Evolutionary conservation across 345 rosid species (phyloP), one percentile per base, ranked within the genome.

Genomic region (Firmiana major): DNA sequence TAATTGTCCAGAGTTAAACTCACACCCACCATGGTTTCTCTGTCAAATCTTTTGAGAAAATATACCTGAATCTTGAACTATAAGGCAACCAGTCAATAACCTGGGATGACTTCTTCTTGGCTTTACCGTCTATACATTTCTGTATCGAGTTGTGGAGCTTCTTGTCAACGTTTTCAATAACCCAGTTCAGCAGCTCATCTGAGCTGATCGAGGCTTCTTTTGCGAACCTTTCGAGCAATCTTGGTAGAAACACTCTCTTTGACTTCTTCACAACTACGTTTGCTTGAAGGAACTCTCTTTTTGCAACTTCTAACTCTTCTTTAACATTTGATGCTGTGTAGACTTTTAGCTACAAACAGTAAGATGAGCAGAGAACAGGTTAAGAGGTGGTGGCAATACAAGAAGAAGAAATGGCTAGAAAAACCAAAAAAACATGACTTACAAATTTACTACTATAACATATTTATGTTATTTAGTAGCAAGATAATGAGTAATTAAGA

Each of bases 71-170:
- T 74, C 85, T 93, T 79, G 95, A 84, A 60, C 84, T 89, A 75
- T 91, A 93, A 49, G 97, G 89, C 77, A 89, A 76, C 97, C 97
- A 94, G 63, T 91, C 92, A 9, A 90, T 78, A 13, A 88, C 71
- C 74, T 90, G 93, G 7, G 92, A 86, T 9, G 82, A 62, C 78
- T 85, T 94, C 85, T 84, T 89, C 81, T 76, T 90, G 45, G 78
- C 68, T 78, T 84, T 92, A 13, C 74, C 68, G 28, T 89, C 83
- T 13, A 84, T 63, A 81, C 93, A 90, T 83, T 83, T 88, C 67
- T 85, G 88, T 71, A 91, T 86, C 0, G 88, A 86, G 26, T 89
- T 90, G 1, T 78, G 82, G 63, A 91, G 88, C 86, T 88, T 93
- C 81, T 81, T 87, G 48, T 91, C 97, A 9, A 84, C 83, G 7